These are phyloP conservation scores for Globisporangium acanthophoron DNA, from an alignment of 352 stramenopile genomes.

Conservation along the genomic window DNA sequence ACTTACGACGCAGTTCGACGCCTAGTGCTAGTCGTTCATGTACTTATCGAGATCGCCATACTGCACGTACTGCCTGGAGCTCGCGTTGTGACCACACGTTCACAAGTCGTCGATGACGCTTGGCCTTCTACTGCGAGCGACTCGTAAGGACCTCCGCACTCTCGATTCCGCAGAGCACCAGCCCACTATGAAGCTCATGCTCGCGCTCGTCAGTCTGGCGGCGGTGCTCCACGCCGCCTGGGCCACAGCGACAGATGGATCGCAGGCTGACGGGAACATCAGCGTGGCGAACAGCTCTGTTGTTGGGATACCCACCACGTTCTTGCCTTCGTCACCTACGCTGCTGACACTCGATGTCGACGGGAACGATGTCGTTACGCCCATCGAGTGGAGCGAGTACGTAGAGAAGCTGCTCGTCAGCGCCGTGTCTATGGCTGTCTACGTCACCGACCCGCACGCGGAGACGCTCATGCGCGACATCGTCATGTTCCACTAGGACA, in stretches of 20 bases:
- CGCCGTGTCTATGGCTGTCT: not conserved
- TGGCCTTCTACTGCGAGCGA: too few species aligned
- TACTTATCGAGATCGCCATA: too few species aligned
- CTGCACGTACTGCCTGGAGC: not conserved
- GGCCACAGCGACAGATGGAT: not conserved
- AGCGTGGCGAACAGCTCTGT: not conserved
- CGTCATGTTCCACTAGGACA: slow-evolving; percentile 31
- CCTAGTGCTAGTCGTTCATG: too few species aligned
- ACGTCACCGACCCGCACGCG: not conserved
- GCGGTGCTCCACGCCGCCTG: not conserved
- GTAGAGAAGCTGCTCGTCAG: not conserved
- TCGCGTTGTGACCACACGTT: not conserved
- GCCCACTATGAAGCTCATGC: slow-evolving; percentile 2
- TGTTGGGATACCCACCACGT: not conserved
- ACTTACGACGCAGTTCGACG: not conserved
- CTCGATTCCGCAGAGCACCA: not conserved
- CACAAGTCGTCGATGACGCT: not conserved
- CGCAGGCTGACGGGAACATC: not conserved
- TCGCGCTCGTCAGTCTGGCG: slow-evolving; percentile 4
- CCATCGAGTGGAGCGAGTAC: slow-evolving; percentile 2
- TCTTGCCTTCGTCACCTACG: not conserved
- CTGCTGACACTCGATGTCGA: not conserved
- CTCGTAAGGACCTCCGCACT: not conserved
- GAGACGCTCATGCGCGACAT: slow-evolving; percentile 13
- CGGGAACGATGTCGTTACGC: not conserved